Evolutionary conservation across 441 rosid species (phyloP), one percentile per base, ranked within the genome.

Genomic region (Cnidoscolus chayamansa): DNA sequence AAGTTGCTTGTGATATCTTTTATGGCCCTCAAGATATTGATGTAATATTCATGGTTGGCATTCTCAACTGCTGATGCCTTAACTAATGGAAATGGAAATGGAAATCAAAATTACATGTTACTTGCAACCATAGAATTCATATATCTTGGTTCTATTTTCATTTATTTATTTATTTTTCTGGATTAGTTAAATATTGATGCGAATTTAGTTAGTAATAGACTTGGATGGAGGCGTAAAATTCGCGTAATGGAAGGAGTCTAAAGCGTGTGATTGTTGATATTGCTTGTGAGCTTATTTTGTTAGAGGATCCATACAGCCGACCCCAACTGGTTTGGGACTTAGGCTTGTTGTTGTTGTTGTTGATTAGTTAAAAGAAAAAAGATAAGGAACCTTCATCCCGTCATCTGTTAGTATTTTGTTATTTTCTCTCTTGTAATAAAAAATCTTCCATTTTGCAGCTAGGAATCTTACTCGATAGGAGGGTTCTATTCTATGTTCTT

Each of bases 391-490:
- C 16, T 57, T 57, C 25, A 25, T 68, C 16, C n/a, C 11, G 20
- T 35, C 61, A 30, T 73, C 12, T 31, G 17, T 68, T 10, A 45
- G 48, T 51, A 31, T 10, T 68, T 10, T 7, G 5, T 25, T 11
- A n/a, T 31, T 49, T 69, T 48, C 20, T 32, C 60, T 25, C 10
- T 63, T 45, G 16, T 54, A 5, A 7, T 45, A 30, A 31, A 53
- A 8, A 16, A 2, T 54, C 59, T 37, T 57, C 59, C 64, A 68
- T 76, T 66, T 77, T 85, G 87, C 90, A 93, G 99, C 86, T 95
- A 69, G 99, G 97, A 64, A 61, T 80, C 72, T 61, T 90, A 53
- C 84, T 93, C 76, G 98, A 93, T 74, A 84, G 94, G 84, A 90
- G 99, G 84, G 82, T 91, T 80, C 80, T 81, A 19, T 61, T 84